Evolutionary conservation across 257 asterid species (phyloP).

Genomic region (Capsicum chinense): DNA sequence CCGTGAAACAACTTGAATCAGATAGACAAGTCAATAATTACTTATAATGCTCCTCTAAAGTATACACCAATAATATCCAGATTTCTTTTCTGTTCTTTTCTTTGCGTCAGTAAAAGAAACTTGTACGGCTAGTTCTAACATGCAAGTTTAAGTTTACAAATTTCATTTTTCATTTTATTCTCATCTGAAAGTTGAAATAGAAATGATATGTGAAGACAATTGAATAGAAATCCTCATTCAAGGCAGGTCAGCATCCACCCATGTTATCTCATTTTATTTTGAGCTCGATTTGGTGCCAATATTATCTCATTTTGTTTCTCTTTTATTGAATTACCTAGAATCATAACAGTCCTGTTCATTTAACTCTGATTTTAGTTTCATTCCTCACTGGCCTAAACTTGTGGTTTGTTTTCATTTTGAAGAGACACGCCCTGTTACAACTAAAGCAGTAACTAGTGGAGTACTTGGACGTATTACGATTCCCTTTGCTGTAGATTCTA

Average conservation of each 20-base stretch:
- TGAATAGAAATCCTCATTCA: background rate
- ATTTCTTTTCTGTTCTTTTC: background rate
- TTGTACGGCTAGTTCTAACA: conserved; percentile 7
- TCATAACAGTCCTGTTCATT: conserved; percentile 2
- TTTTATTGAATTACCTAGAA: background rate
- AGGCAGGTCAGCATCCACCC: background rate
- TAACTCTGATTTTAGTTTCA: background rate
- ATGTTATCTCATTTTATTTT: background rate
- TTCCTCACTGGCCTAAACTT: conserved; percentile 28
- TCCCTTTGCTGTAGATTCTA: conserved; percentile 70
- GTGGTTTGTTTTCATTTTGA: conserved; percentile 29
- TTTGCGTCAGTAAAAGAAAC: background rate
- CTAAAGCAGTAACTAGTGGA: conserved; percentile 44
- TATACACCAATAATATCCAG: background rate
- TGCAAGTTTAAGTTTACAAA: background rate
- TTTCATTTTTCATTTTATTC: background rate
- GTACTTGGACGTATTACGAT: conserved; percentile 54
- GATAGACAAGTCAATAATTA: background rate
- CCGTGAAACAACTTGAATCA: background rate
- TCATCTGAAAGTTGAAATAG: background rate
- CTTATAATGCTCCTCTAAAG: background rate
- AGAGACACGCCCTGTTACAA: conserved; percentile 39
- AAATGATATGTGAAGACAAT: background rate
- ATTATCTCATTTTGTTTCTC: background rate
- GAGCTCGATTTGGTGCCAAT: conserved; percentile 20